Evolutionary conservation across 2,329 filamentous ascomycete genomes (phyloP).

Genomic region (Phoma sp.): DNA sequence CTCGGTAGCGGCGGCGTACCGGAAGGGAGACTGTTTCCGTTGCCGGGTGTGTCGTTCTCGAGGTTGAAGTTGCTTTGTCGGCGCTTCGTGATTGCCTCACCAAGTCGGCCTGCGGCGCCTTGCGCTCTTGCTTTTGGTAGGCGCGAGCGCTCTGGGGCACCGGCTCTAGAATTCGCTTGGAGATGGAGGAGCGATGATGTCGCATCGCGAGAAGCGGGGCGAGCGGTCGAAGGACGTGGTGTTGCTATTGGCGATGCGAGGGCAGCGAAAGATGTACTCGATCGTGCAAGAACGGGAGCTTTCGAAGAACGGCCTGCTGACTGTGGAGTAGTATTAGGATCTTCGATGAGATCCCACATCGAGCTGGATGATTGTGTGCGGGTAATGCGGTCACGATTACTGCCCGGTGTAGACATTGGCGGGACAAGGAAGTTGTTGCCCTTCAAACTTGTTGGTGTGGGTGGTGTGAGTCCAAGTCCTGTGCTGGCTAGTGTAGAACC

Average conservation of each 20-base stretch:
- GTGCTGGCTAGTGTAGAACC: constrained; percentile 38
- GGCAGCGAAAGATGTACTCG: constrained; percentile 37
- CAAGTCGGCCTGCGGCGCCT: constrained; percentile 28
- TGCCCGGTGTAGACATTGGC: constrained; percentile 37
- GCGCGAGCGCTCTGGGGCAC: constrained; percentile 26
- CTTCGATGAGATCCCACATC: constrained; percentile 47
- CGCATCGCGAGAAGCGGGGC: constrained; percentile 42
- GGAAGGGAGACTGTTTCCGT: background rate
- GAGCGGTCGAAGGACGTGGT: constrained; percentile 25
- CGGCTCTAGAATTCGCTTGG: constrained; percentile 26
- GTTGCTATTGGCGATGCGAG: constrained; percentile 29
- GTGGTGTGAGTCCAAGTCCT: constrained; percentile 41
- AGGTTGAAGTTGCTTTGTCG: constrained; percentile 35
- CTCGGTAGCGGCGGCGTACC: constrained; percentile 36
- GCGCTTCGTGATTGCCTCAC: constrained; percentile 37
- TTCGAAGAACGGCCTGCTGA: constrained; percentile 27
- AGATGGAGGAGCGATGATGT: constrained; percentile 34
- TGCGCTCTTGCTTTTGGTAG: constrained; percentile 43
- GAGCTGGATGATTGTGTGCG: constrained; percentile 39
- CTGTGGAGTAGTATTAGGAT: constrained; percentile 31
- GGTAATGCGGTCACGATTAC: constrained; percentile 35
- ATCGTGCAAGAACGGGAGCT: constrained; percentile 31
- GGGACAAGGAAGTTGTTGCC: constrained; percentile 36
- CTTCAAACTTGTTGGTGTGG: constrained; percentile 45
- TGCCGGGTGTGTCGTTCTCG: constrained; percentile 31